Percentiles rank a stretch among this genome's conserved stretches.
phyloP scores from a whole-genome alignment of 306 rosid species.

The Cucurbita maxima region DNA sequence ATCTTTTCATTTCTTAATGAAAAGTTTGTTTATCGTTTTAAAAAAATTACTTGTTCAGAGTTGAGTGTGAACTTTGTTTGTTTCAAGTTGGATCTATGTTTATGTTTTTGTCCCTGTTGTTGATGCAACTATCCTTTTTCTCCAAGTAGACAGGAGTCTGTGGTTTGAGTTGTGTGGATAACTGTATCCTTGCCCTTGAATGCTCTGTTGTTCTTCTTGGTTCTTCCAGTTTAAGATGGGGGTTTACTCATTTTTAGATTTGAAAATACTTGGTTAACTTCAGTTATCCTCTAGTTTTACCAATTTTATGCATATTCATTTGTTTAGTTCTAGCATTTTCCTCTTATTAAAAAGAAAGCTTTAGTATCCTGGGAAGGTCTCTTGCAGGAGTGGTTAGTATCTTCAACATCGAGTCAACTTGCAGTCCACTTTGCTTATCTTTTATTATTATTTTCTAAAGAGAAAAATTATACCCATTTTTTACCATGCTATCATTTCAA shows the following conservation, averaged over 20 bases:
- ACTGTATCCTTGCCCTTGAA: not conserved
- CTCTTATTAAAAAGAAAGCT: not conserved
- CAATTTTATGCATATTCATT: not conserved
- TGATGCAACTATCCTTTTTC: not conserved
- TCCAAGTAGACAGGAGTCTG: not conserved
- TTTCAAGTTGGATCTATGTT: not conserved
- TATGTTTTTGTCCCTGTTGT: not conserved
- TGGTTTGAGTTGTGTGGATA: not conserved
- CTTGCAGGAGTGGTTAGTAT: not conserved
- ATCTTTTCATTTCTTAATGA: no score
- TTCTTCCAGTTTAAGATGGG: not conserved
- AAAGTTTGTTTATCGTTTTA: no score
- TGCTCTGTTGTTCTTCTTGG: not conserved
- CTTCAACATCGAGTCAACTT: not conserved
- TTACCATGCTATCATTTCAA: not conserved
- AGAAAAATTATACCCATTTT: not conserved
- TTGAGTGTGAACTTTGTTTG: not conserved
- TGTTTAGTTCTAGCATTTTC: not conserved
- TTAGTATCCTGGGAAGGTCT: not conserved
- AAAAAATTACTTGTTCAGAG: not conserved
- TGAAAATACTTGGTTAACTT: not conserved
- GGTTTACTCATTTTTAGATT: not conserved
- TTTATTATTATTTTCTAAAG: not conserved
- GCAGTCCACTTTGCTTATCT: not conserved
- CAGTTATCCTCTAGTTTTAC: not conserved